Evolutionary conservation across 2,329 filamentous ascomycete genomes (phyloP).

Genomic region (Fusarium gaditjirri): DNA sequence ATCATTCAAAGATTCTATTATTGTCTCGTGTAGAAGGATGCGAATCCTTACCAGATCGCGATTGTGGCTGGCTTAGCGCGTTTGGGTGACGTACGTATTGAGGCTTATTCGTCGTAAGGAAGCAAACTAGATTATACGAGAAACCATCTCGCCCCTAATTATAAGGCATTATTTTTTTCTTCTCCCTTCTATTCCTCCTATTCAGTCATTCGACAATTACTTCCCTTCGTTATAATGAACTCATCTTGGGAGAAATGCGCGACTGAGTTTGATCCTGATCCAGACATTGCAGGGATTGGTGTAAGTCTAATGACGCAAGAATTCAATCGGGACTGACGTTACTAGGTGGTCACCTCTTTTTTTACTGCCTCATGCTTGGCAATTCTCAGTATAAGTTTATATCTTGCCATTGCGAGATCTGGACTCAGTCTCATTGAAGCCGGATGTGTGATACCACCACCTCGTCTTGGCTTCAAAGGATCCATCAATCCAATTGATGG

Average conservation of each 20-base stretch:
- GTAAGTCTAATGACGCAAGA: fast-evolving
- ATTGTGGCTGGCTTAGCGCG: not conserved
- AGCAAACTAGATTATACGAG: not conserved
- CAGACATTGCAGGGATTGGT: not conserved
- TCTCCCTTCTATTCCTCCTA: not conserved
- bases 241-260: not conserved
- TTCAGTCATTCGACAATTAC: too few species aligned
- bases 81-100: not conserved
- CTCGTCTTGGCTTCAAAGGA: not conserved
- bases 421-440: fast-evolving
- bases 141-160: not conserved
- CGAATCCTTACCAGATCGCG: not conserved
- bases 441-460: not conserved
- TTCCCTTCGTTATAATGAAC: not conserved
- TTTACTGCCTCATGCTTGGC: not conserved
- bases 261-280: not conserved
- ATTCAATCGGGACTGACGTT: not conserved
- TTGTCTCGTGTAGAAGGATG: not conserved
- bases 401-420: not conserved
- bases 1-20: too few species aligned
- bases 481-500: not conserved
- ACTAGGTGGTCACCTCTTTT: not conserved
- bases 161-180: not conserved
- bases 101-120: not conserved
- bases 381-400: not conserved